Evolutionary conservation across 2,329 filamentous ascomycete genomes (phyloP).

Genomic region (Aureobasidium subglaciale): DNA sequence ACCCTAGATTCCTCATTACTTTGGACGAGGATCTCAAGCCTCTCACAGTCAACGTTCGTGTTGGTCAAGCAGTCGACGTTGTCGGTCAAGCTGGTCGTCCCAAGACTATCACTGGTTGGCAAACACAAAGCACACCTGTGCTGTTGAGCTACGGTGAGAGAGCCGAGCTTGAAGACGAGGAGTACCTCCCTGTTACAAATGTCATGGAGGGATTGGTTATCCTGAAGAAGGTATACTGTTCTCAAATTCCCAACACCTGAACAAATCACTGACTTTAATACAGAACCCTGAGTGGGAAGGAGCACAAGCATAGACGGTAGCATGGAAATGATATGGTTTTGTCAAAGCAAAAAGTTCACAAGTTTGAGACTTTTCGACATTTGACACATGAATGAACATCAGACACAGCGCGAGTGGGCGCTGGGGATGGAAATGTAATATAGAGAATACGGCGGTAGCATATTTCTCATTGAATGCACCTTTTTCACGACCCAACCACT

Average conservation of each 20-base stretch:
- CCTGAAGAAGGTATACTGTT: slow-evolving; percentile 74
- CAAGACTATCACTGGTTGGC: slow-evolving; percentile 99
- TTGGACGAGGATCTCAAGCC: slow-evolving; percentile 92
- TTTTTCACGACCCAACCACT: not conserved
- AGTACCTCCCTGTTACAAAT: slow-evolving; percentile 87
- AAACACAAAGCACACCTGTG: slow-evolving; percentile 98
- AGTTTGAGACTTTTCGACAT: not conserved
- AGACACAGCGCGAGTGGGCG: not conserved
- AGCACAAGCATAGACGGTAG: slow-evolving; percentile 17
- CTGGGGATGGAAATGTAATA: slow-evolving; percentile 13
- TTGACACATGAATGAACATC: not conserved
- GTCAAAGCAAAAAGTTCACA: slow-evolving; percentile 8
- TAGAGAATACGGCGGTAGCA: slow-evolving; percentile 4
- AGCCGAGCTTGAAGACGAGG: slow-evolving; percentile 93
- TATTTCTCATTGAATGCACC: slow-evolving; percentile 6
- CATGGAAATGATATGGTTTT: slow-evolving; percentile 3
- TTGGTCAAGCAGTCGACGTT: slow-evolving; percentile 96
- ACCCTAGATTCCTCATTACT: slow-evolving; percentile 91
- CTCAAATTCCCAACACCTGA: not conserved
- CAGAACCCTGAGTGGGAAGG: slow-evolving; percentile 29
- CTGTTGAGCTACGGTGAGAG: slow-evolving; percentile 90
- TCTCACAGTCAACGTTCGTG: slow-evolving; percentile 88
- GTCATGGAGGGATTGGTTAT: slow-evolving; percentile 93
- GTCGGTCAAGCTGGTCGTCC: slow-evolving; percentile 94
- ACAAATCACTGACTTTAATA: slow-evolving; percentile 8